A percentile compares a stretch with the other conserved stretches of the same genome.
Conservation (phyloP, 768 basidiomycete genomes). For the Lactarius deliciosus region DNA sequence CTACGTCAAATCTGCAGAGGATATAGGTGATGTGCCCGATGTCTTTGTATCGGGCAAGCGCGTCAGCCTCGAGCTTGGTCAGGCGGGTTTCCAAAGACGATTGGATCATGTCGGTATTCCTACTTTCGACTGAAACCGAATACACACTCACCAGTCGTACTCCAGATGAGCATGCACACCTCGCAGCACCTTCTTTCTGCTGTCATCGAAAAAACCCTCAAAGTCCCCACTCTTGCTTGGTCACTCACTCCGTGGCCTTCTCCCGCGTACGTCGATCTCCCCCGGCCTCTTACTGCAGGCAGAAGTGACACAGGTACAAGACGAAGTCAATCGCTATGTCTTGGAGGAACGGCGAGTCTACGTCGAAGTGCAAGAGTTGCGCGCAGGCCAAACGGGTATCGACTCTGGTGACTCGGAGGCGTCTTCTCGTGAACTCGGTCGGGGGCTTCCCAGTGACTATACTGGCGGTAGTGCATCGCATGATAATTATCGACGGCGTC, state of each 20-base stretch:
- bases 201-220: slow-evolving; percentile 62
- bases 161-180: slow-evolving; percentile 80
- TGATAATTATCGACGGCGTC: slow-evolving; percentile 77
- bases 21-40: slow-evolving; percentile 45
- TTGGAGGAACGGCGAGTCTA: slow-evolving; percentile 66
- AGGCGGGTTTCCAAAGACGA: slow-evolving; percentile 61
- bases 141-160: not conserved
- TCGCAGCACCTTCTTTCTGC: slow-evolving; percentile 83
- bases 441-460: slow-evolving; percentile 68
- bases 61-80: slow-evolving; percentile 55
- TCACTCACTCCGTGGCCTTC: slow-evolving; percentile 67
- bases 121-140: not conserved
- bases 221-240: slow-evolving; percentile 77
- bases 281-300: slow-evolving; percentile 61
- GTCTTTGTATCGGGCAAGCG: slow-evolving; percentile 51
- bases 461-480: slow-evolving; percentile 74
- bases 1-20: slow-evolving; percentile 51
- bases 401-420: slow-evolving; percentile 39
- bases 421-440: slow-evolving; percentile 53
- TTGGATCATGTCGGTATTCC: slow-evolving; percentile 63
- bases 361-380: slow-evolving; percentile 74
- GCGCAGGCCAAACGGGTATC: slow-evolving; percentile 34
- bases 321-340: slow-evolving; percentile 63
- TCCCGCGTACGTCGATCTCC: slow-evolving; percentile 76
- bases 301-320: slow-evolving; percentile 62